Base-by-base conservation (phyloP, 2,329 filamentous ascomycete genomes). In the Aspergillus sp. region DNA sequence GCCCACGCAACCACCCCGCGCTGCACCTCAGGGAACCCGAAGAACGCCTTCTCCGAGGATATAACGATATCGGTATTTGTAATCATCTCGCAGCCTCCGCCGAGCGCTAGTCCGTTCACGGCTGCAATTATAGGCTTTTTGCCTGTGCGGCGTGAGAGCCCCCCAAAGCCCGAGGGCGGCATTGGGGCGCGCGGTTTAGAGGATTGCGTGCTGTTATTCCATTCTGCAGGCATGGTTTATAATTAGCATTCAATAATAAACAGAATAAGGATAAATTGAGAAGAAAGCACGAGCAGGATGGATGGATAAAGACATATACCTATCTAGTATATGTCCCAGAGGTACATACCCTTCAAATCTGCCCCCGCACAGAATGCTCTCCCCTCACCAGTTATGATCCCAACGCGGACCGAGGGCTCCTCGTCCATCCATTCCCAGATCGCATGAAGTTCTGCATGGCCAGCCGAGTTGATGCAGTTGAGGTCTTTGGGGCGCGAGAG, bases 21-120 rank as follows among this genome's bases (percentile, higher is more conserved):
- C 65, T 82, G 85, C 4, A 89, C 87, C 75, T 92, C 90, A 0
- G 90, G 89, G 7, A 93, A 79, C 1, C 82, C 85, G 68, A 93
- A 91, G 21, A 75, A 77, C 0, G 89, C 87, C 12, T 59, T 58
- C 11, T 75, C 66, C 1, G 66, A 67, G 4, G 89, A 88, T 33
- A 93, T 72, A 3, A 91, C 82, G 56, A 93, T 73, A 75, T 93
- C 90, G 55, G 82, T 82, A 73, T 91, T 91, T 57, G 89, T 77
- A 17, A 85, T 82, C 76, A 92, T 91, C 77, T 93, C 90, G 74
- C 89, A 86, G 1, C 89, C 90, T 43, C 90, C 90, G 43, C 90
- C 90, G 40, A 90, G 81, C 56, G 87, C 90, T 14, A 90, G 77
- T 1, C 90, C 90, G 67, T 91, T 90, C 21, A 93, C 86, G 0